Conservation (phyloP, 2,329 filamentous ascomycete genomes). For the Fusarium torulosum region DNA sequence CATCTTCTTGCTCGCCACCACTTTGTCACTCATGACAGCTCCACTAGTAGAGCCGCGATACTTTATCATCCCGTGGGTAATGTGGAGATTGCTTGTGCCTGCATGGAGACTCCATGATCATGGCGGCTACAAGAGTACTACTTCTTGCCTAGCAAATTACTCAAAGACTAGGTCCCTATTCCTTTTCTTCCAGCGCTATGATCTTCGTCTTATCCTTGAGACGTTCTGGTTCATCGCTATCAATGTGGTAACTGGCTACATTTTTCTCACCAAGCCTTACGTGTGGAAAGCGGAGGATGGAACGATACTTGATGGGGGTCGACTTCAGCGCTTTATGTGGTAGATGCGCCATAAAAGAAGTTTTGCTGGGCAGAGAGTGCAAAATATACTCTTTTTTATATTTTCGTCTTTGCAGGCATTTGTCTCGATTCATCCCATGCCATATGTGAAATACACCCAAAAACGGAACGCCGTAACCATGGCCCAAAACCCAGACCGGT, state of each 20-base stretch:
- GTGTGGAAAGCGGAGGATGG: conserved; percentile 71
- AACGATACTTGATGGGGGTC: conserved; percentile 64
- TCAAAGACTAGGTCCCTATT: conserved; percentile 12
- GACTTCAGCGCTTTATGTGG: conserved; percentile 86
- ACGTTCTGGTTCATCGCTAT: conserved; percentile 76
- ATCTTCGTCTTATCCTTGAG: conserved; percentile 68
- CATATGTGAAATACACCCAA: conserved; percentile 23
- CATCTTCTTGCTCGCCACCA: conserved; percentile 74
- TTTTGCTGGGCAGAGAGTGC: not conserved
- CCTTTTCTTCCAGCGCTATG: conserved; percentile 47
- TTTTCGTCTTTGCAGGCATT: conserved; percentile 32
- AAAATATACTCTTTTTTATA: conserved; percentile 42
- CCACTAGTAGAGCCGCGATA: conserved; percentile 96
- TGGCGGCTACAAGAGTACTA: not conserved
- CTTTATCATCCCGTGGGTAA: conserved; percentile 94
- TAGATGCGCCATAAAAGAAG: conserved; percentile 50
- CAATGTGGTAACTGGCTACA: conserved; percentile 74
- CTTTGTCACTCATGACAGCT: conserved; percentile 85
- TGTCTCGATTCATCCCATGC: conserved; percentile 13
- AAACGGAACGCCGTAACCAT: conserved; percentile 37
- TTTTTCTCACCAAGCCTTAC: conserved; percentile 78
- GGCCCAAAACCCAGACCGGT: conserved; percentile 11
- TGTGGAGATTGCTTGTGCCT: conserved; percentile 88
- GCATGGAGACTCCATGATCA: conserved; percentile 54
- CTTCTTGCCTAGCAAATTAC: conserved; percentile 7